A percentile compares a stretch with the other conserved stretches of the same genome.
Evolutionary conservation across 352 stramenopile species (phyloP).

Genomic region (Globisporangium cystogenes): DNA sequence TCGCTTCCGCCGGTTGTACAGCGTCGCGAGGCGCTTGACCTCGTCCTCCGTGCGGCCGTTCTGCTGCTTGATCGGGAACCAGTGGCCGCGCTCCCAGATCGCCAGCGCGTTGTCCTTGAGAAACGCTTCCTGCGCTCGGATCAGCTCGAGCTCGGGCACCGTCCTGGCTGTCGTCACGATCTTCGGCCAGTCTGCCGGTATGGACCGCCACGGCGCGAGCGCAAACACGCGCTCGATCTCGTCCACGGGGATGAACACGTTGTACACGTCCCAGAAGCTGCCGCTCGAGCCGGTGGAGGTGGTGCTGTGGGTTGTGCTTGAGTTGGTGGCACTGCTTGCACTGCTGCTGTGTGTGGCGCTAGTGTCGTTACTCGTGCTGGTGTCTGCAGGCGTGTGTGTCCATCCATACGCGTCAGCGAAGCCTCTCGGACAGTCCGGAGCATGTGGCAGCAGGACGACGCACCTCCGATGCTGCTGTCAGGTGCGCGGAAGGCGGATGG

Average conservation of each 20-base stretch:
- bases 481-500: neutral
- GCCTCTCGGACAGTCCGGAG: neutral
- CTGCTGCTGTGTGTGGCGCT: neutral
- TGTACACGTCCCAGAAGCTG: slow-evolving; percentile 10
- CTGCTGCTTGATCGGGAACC: slow-evolving; percentile 45
- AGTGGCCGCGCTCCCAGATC: slow-evolving; percentile 44
- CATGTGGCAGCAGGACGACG: neutral
- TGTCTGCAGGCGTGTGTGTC: neutral
- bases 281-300: neutral
- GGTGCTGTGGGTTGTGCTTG: neutral
- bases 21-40: slow-evolving; percentile 18
- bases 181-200: slow-evolving; percentile 18
- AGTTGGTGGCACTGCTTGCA: neutral
- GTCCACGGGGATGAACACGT: slow-evolving; percentile 16
- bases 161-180: slow-evolving; percentile 15
- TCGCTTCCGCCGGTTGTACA: slow-evolving; percentile 38
- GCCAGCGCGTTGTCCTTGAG: slow-evolving; percentile 24
- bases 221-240: slow-evolving; percentile 14
- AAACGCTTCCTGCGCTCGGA: slow-evolving; percentile 25
- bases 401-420: neutral
- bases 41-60: slow-evolving; percentile 25
- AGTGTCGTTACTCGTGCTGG: neutral
- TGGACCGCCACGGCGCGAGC: slow-evolving; percentile 10
- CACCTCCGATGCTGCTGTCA: neutral
- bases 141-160: slow-evolving; percentile 15